Evolutionary conservation across 768 basidiomycete species (phyloP).

Genomic region (Lepiota subincarnata): DNA sequence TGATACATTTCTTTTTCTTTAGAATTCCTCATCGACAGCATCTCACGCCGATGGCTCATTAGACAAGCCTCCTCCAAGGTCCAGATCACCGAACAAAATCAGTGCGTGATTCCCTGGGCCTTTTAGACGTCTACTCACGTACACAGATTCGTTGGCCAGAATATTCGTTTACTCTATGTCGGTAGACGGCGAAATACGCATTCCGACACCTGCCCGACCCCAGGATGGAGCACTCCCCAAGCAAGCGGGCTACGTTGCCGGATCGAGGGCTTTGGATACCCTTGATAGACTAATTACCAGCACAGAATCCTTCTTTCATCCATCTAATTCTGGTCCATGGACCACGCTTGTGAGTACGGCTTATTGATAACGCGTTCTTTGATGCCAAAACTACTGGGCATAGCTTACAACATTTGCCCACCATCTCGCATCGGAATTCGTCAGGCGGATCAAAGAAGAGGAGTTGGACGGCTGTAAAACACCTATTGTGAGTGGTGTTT

Average conservation of each 20-base stretch:
- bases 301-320: constrained; percentile 94
- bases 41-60: constrained; percentile 59
- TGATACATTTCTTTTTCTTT: constrained; percentile 8
- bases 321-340: constrained; percentile 88
- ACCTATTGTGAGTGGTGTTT: constrained; percentile 48
- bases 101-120: constrained; percentile 33
- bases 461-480: constrained; percentile 73
- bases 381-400: constrained; percentile 8
- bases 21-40: constrained; percentile 65
- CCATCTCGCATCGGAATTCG: constrained; percentile 70
- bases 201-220: constrained; percentile 26
- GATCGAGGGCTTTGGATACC: constrained; percentile 84
- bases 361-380: neutral
- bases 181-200: constrained; percentile 65
- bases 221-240: constrained; percentile 25
- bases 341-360: constrained; percentile 47
- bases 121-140: constrained; percentile 6
- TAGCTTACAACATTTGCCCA: constrained; percentile 72
- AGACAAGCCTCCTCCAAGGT: constrained; percentile 52
- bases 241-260: constrained; percentile 62
- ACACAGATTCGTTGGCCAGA: constrained; percentile 71
- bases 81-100: constrained; percentile 58
- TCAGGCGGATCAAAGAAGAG: constrained; percentile 77
- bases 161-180: constrained; percentile 88
- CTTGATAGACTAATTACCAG: constrained; percentile 86